Evolutionary conservation across 495 filamentous ascomycete genomes (phyloP).

Genomic region (Letharia lupina): DNA sequence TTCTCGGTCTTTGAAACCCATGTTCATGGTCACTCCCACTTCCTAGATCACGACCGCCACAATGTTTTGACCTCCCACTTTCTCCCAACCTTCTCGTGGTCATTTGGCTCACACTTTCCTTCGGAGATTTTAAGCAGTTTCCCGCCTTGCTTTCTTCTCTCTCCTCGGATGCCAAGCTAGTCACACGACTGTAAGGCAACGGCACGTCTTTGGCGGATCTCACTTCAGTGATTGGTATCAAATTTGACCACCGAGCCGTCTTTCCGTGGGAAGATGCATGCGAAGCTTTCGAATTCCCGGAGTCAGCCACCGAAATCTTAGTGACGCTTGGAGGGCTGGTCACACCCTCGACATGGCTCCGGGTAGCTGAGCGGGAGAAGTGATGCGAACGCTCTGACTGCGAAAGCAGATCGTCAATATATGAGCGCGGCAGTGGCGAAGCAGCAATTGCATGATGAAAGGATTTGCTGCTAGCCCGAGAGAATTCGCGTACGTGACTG

Average conservation of each 20-base stretch:
- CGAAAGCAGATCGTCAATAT: slow-evolving; percentile 23
- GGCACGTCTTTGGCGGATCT: slow-evolving; percentile 34
- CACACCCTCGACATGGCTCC: slow-evolving; percentile 17
- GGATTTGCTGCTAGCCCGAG: slow-evolving; percentile 34
- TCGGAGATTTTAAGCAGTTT: slow-evolving; percentile 40
- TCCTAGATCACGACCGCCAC: slow-evolving; percentile 7
- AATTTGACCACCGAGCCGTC: slow-evolving; percentile 29
- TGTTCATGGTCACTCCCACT: slow-evolving; percentile 8
- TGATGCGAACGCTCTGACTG: slow-evolving; percentile 23
- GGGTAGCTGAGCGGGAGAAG: slow-evolving; percentile 6
- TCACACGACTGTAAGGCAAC: slow-evolving; percentile 43
- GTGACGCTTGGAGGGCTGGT: slow-evolving; percentile 13
- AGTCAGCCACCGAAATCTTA: slow-evolving; percentile 9
- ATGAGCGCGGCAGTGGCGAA: slow-evolving; percentile 26
- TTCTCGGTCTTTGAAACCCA: slow-evolving; percentile 5
- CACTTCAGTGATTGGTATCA: slow-evolving; percentile 17
- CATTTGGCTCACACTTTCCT: slow-evolving; percentile 61
- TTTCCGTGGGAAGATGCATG: slow-evolving; percentile 16
- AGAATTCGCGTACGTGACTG: slow-evolving; percentile 37
- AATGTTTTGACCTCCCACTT: slow-evolving; percentile 17
- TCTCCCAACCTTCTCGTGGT: slow-evolving; percentile 37
- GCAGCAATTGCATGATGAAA: slow-evolving; percentile 35
- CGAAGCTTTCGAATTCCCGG: slow-evolving; percentile 22
- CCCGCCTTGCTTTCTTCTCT: slow-evolving; percentile 18
- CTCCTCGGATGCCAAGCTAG: slow-evolving; percentile 34